Evolutionary conservation across 345 rosid species (phyloP), one percentile per base, ranked within the genome.

Genomic region (Citrus reticulata): DNA sequence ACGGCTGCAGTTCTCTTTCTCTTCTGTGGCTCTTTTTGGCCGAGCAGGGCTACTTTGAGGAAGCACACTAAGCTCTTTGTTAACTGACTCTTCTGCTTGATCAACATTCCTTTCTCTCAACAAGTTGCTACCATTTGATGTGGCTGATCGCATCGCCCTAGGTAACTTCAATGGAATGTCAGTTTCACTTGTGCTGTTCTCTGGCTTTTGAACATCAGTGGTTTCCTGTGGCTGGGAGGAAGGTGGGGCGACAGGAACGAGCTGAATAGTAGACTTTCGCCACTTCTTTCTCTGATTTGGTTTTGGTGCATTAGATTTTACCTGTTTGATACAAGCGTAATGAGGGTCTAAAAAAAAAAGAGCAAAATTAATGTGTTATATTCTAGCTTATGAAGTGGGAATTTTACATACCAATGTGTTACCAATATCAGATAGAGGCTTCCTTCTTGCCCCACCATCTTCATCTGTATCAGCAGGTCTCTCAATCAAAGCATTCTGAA

Each of bases 341-440:
- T 54, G 58, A 54, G 58, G 4, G 7, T 16, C 20, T 4, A 5
- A 5, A 54, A 51, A 16, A 49, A 49, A 19, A 17, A 4, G 5
- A 4, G 58, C 58, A 5, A 54, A 17, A 19, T 22, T 54, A 17
- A 54, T 54, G 58, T 54, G 58, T 1, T 17, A 54, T 54, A 19
- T 17, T 54, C 58, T 5, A 19, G 58, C 22, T 17, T 17, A 35
- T 20, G 35, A 20, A 11, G 49, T 46, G 8, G 27, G 42, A 70
- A 70, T 2, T 73, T 25, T 64, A 73, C 85, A 6, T 86, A 91
- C 95, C 88, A 81, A 32, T 37, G 93, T 87, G 84, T 96, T 96
- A 66, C 97, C 99, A 24, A 96, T 93, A 82, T 96, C 98, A 0
- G 94, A 82, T 60, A 96, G 84, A 74, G 98, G 90, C 85, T 91